phyloP scores from a whole-genome alignment of 495 filamentous ascomycete genomes.

The Aspergillus kassunensis region DNA sequence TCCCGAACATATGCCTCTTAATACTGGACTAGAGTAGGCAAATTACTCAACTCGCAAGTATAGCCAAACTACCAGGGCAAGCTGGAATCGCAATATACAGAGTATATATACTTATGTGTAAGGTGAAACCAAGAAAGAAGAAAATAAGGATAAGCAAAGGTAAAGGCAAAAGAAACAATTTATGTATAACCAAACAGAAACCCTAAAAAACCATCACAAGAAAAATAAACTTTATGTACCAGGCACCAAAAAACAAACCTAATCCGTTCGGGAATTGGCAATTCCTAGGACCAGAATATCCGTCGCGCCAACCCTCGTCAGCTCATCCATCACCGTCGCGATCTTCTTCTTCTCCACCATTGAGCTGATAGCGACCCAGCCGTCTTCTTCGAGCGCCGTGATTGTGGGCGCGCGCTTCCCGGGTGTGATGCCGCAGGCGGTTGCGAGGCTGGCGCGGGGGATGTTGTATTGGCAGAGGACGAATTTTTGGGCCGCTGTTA shows the following conservation, averaged over 20 bases:
- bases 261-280: constrained; percentile 70
- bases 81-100: too few relatives aligned
- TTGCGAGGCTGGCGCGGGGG: constrained; percentile 57
- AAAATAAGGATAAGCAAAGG: background rate
- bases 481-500: constrained; percentile 78
- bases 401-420: constrained; percentile 93
- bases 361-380: constrained; percentile 87
- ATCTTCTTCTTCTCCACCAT: constrained; percentile 94
- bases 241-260: too few relatives aligned
- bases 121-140: constrained; percentile 2
- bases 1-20: too few relatives aligned
- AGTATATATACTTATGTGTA: too few relatives aligned
- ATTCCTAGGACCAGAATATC: constrained; percentile 89
- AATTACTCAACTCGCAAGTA: too few relatives aligned
- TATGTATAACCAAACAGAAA: too few relatives aligned
- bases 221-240: too few relatives aligned
- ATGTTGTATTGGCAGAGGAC: constrained; percentile 98
- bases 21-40: too few relatives aligned
- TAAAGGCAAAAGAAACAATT: too few relatives aligned
- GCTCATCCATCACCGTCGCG: constrained; percentile 85
- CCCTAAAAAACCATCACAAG: background rate
- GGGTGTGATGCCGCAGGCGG: constrained; percentile 77
- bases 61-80: too few relatives aligned
- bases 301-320: constrained; percentile 72
- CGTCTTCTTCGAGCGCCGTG: constrained; percentile 77